Evolutionary conservation across 2,329 filamentous ascomycete species (phyloP).

Genomic region (Aspergillus quadricinctus): DNA sequence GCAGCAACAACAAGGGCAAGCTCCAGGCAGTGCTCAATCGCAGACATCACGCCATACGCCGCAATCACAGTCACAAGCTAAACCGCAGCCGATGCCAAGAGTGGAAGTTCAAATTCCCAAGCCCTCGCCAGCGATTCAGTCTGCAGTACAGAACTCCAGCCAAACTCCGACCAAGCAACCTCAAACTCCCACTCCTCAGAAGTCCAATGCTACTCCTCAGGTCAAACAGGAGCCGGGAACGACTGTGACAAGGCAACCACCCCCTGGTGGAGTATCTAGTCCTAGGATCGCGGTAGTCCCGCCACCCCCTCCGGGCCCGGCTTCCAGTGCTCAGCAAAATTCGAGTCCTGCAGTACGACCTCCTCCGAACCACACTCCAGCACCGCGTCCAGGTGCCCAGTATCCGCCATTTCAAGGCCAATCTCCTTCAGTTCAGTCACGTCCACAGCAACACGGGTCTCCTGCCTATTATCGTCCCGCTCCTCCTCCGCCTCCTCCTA

Average conservation of each 20-base stretch:
- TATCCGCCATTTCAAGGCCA: slow-evolving; percentile 29
- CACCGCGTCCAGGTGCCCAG: slow-evolving; percentile 26
- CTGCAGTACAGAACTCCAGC: slow-evolving; percentile 3
- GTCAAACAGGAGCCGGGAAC: slow-evolving; percentile 28
- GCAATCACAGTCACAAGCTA: slow-evolving; percentile 6
- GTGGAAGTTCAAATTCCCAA: slow-evolving; percentile 21
- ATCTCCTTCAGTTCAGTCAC: slow-evolving; percentile 33
- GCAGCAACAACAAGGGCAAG: slow-evolving; percentile 22
- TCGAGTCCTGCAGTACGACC: slow-evolving; percentile 19
- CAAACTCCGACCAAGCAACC: slow-evolving; percentile 5
- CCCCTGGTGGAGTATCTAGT: slow-evolving; percentile 9
- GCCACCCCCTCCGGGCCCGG: slow-evolving; percentile 9
- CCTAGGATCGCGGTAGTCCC: slow-evolving; percentile 8
- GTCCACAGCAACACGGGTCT: slow-evolving; percentile 30
- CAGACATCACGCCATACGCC: slow-evolving; percentile 16
- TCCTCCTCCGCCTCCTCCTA: slow-evolving; percentile 30
- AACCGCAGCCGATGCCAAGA: slow-evolving; percentile 8
- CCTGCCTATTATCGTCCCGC: slow-evolving; percentile 32
- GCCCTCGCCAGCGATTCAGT: slow-evolving; percentile 1
- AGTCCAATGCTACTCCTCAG: slow-evolving; percentile 10
- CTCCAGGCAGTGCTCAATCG: slow-evolving; percentile 14
- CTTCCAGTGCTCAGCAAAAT: slow-evolving; percentile 11
- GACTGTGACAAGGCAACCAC: slow-evolving; percentile 8
- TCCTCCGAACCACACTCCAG: slow-evolving; percentile 17
- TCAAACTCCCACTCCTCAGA: slow-evolving; percentile 16